Percentiles rank a stretch among this genome's conserved stretches.
phyloP scores from a whole-genome alignment of 768 basidiomycete genomes.

The Tulasnella sp. region DNA sequence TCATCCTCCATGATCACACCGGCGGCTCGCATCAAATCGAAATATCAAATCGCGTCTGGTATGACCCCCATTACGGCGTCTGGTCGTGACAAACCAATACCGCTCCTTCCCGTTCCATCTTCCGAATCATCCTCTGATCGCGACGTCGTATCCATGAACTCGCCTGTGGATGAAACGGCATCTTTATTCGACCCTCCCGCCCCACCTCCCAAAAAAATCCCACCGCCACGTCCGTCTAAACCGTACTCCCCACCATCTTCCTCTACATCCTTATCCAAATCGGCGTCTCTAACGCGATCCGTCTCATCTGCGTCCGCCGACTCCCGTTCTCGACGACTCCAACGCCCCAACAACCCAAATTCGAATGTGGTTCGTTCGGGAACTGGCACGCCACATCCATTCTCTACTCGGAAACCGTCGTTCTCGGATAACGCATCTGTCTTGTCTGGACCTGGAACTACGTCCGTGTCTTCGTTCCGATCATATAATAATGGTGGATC shows the following conservation, averaged over 20 bases:
- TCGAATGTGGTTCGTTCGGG: background rate
- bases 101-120: background rate
- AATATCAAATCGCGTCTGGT: slow-evolving; percentile 9
- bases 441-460: background rate
- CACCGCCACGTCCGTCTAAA: slow-evolving; percentile 5
- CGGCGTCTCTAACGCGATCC: background rate
- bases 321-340: slow-evolving; percentile 2
- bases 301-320: background rate
- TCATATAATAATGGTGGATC: background rate
- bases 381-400: background rate
- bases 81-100: background rate
- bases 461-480: background rate
- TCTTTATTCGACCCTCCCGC: slow-evolving; percentile 5
- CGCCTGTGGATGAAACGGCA: background rate
- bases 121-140: background rate
- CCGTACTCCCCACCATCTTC: background rate
- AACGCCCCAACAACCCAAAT: background rate
- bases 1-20: slow-evolving; percentile 1
- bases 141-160: slow-evolving; percentile 12
- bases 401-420: slow-evolving; percentile 11
- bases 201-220: slow-evolving; percentile 11
- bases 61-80: background rate
- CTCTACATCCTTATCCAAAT: background rate
- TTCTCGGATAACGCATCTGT: background rate
- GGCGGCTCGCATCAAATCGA: slow-evolving; percentile 14